Evolutionary conservation across 164 flowering plant genomes (phyloP), one percentile per base, ranked within the genome.

Genomic region (Vitis cinerea): DNA sequence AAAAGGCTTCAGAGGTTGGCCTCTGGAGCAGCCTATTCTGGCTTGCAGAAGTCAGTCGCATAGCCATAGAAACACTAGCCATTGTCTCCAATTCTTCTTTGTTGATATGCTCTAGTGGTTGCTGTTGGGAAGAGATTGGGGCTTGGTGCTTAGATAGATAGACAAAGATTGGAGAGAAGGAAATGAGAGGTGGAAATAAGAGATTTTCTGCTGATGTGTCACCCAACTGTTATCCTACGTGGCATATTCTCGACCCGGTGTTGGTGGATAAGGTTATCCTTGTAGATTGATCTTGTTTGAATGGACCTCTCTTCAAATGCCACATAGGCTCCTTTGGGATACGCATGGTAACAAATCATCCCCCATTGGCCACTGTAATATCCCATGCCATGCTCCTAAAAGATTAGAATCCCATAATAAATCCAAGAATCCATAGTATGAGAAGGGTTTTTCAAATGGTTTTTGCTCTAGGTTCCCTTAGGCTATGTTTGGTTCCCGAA

Each of bases 191-290:
- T 62, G 69, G 71, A 64, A 59, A 68, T 19, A 67, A 0, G 62
- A 76, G 78, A 76, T 78, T 72, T 67, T 67, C 60, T 16, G 68
- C 50, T 50, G 49, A 44, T 51, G 59, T 68, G 75, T 61, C 67
- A 58, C 44, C 48, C 63, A 6, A 15, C 4, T 49, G 27, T 54
- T 56, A 14, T 63, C 75, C 70, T 59, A 78, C 64, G 79, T 74
- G 82, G 79, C 66, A 23, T 13, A 9, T 54, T 74, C 55, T 56
- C 56, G 9, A 47, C 48, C 54, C 16, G 55, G 67, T 37, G 58
- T 63, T 57, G 23, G 49, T 50, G 17, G 83, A 83, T 78, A 74
- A 76, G 80, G 77, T 78, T 83, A 80, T 78, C 86, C 50, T 17
- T 15, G 19, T 27, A 30, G 23, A 8, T n/a, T 66, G 59, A 31